phyloP scores from a whole-genome alignment of 1,284 basidiomycete genomes.

The Cryptococcus wingfieldii region DNA sequence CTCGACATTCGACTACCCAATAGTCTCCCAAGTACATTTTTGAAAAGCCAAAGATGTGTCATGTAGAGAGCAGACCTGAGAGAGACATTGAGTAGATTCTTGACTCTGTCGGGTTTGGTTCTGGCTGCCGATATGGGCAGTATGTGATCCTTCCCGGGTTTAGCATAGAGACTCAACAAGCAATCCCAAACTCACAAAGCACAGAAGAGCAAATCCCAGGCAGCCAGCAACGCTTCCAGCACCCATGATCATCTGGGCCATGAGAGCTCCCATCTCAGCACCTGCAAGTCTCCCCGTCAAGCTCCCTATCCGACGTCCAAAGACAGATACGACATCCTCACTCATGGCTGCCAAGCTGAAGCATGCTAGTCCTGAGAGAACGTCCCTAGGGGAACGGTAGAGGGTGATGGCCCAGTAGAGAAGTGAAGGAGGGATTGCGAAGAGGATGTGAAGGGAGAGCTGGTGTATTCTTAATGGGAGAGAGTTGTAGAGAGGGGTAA shows the following conservation, averaged over 20 bases:
- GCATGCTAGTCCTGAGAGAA: slow-evolving; percentile 21
- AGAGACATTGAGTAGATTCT: slow-evolving; percentile 10
- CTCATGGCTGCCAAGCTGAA: slow-evolving; percentile 22
- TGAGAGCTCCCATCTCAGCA: slow-evolving; percentile 20
- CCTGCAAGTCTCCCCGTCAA: slow-evolving; percentile 16
- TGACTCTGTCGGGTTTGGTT: neutral
- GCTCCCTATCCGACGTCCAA: slow-evolving; percentile 23
- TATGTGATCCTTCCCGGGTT: neutral
- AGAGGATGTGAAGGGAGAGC: slow-evolving; percentile 8
- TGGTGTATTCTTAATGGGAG: slow-evolving; percentile 25
- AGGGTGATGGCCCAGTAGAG: slow-evolving; percentile 18
- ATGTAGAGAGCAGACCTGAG: slow-evolving; percentile 16
- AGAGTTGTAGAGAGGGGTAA: slow-evolving; percentile 31
- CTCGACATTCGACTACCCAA: slow-evolving; percentile 7
- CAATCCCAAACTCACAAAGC: slow-evolving; percentile 20
- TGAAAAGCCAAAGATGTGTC: slow-evolving; percentile 20
- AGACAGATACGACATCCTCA: slow-evolving; percentile 24
- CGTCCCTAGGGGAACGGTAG: slow-evolving; percentile 2
- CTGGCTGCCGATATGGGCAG: slow-evolving; percentile 7
- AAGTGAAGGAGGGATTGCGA: slow-evolving; percentile 12
- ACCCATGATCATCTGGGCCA: slow-evolving; percentile 15
- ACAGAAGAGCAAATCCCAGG: slow-evolving; percentile 23
- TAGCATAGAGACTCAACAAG: neutral
- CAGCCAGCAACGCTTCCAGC: slow-evolving; percentile 17
- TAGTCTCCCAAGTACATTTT: slow-evolving; percentile 11